phyloP scores from a whole-genome alignment of 2,329 filamentous ascomycete genomes.

The Diaporthe destruens region DNA sequence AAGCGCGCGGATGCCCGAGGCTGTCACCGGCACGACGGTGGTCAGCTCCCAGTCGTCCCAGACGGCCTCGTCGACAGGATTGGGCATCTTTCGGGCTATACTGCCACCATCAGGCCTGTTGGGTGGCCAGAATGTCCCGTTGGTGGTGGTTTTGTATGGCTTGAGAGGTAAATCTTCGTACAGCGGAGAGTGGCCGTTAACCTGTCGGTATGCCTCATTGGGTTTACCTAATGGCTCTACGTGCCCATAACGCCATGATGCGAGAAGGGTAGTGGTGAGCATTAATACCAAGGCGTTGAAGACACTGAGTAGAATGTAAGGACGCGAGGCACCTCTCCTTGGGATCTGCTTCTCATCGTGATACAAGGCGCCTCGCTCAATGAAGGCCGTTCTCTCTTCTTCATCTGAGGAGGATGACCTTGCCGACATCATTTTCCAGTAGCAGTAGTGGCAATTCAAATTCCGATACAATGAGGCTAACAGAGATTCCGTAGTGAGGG shows the following conservation, averaged over 20 bases:
- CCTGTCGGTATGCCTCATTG: neutral
- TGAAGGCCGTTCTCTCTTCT: slow-evolving; percentile 22
- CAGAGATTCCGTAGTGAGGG: no score
- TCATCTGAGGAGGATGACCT: neutral
- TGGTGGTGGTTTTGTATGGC: slow-evolving; percentile 17
- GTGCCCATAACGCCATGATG: neutral
- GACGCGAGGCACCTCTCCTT: neutral
- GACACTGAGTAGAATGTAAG: neutral
- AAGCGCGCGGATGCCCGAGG: slow-evolving; percentile 47
- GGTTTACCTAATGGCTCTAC: neutral
- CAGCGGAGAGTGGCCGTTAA: slow-evolving; percentile 10
- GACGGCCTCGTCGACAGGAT: slow-evolving; percentile 46
- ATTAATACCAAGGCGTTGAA: neutral
- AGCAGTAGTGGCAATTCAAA: no score
- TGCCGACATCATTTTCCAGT: neutral
- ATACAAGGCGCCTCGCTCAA: neutral
- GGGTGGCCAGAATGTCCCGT: slow-evolving; percentile 24
- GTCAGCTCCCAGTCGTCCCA: slow-evolving; percentile 50
- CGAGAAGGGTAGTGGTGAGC: neutral
- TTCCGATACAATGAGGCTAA: no score
- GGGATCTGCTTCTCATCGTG: neutral
- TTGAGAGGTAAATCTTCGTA: neutral
- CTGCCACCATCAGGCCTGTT: slow-evolving; percentile 6
- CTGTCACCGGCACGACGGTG: slow-evolving; percentile 47
- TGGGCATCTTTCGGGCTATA: slow-evolving; percentile 45